Base-by-base conservation (phyloP, 2,329 filamentous ascomycete species). In the Stagonosporopsis vannaccii region DNA sequence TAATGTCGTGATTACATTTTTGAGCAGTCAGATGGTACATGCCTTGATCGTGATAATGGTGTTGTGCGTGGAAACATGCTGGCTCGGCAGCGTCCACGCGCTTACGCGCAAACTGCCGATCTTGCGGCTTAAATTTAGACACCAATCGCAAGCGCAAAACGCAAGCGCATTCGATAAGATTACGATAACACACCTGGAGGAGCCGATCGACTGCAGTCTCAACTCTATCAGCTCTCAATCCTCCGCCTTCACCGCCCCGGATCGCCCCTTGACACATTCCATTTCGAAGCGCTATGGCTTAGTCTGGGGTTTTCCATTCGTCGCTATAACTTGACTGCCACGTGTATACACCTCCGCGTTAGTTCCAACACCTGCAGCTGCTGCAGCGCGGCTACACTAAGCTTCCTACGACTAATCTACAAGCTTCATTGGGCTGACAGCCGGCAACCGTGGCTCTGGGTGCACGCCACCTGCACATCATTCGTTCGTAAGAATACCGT, bases 101-200 rank as follows among this genome's bases (percentile, higher is more conserved):
- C 39, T 54, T 67, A 64, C 51, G 58, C 64, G 61, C 62, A 45
- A 52, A 56, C 48, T 43, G 56, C 56, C 59, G 60, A 62, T 51
- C 56, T 53, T 39, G n/a, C 30, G 26, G 35, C 28, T 47, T 56
- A 56, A 46, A 42, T 56, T 56, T 56, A 51, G 47, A 37, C 25
- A 19, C 47, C 53, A 51, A 43, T 48, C 42, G 25, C 53, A 43
- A 51, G 33, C 35, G 37, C 37, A 56, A 43, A 51, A 26, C 35
- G 37, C 37, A 56, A 49, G 53, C 46, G 52, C 41, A 56, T 43
- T 52, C 53, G 40, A 52, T 54, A 59, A 64, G 55, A 51, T 57
- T 54, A 61, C 60, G 62, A 47, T 41, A 23, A 9, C 58, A 53
- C 53, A 65, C 56, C 42, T 52, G 12, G 32, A 26, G 12, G 32